A percentile compares a stretch with the other conserved stretches of the same genome.
Conservation (phyloP, 1,284 basidiomycete genomes). For the Trichosporon sp. region DNA sequence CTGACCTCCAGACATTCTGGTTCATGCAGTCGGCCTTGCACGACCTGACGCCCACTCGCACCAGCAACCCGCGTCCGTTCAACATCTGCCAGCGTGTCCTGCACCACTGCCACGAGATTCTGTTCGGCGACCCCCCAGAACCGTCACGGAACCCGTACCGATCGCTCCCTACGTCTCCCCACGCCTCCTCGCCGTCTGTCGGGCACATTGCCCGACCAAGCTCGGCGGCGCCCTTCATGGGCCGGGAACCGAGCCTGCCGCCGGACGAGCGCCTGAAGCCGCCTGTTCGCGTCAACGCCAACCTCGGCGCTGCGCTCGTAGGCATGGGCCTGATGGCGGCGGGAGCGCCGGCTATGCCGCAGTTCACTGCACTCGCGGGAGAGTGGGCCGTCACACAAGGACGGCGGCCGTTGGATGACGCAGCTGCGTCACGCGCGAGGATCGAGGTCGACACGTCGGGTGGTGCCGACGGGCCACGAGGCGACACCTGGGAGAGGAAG, state of each 20-base stretch:
- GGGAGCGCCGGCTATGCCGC: conserved; percentile 71
- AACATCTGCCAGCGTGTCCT: conserved; percentile 86
- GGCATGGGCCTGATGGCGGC: conserved; percentile 81
- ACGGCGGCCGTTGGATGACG: conserved; percentile 52
- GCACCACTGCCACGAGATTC: conserved; percentile 92
- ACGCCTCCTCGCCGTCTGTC: conserved; percentile 23
- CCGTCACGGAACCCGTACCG: conserved; percentile 60
- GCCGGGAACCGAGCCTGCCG: not conserved
- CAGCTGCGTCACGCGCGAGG: conserved; percentile 33
- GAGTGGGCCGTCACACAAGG: conserved; percentile 84
- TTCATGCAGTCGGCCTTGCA: conserved; percentile 94
- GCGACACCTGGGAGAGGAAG: conserved; percentile 11
- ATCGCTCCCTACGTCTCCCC: conserved; percentile 53
- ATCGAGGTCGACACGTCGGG: conserved; percentile 43
- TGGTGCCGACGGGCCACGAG: conserved; percentile 40
- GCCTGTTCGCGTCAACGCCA: conserved; percentile 63
- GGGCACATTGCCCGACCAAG: not conserved
- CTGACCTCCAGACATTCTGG: conserved; percentile 74
- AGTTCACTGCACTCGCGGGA: conserved; percentile 66
- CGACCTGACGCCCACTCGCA: conserved; percentile 65
- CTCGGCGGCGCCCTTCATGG: not conserved
- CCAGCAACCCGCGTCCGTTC: conserved; percentile 71
- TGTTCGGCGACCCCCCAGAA: conserved; percentile 81
- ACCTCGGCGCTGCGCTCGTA: conserved; percentile 69
- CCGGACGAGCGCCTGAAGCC: conserved; percentile 7